Conservation (phyloP, 139 green algal genomes). For the Asterochloris erici region DNA sequence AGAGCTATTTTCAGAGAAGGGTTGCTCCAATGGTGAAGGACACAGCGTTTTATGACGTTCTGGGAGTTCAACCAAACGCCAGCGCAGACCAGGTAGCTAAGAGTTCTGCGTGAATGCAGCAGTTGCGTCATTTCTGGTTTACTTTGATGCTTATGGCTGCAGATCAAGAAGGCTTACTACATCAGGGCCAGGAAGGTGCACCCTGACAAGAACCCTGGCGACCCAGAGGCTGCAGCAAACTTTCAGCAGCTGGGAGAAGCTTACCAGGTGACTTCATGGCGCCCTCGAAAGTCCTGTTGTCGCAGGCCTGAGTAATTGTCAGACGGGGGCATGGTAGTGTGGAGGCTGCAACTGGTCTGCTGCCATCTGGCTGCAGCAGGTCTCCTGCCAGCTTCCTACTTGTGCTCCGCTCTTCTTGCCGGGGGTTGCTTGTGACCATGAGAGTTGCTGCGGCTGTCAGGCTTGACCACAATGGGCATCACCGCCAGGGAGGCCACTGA, state of each 20-base stretch:
- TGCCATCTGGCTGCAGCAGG: not conserved
- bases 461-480: too few relatives aligned
- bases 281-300: not conserved
- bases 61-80: conserved; percentile 59
- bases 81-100: conserved; percentile 25
- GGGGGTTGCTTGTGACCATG: not conserved
- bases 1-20: too few relatives aligned
- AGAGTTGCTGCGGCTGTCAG: not conserved
- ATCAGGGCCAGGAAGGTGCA: conserved; percentile 69
- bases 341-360: not conserved
- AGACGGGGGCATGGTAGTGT: not conserved
- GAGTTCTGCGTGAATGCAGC: too few relatives aligned
- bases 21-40: conserved; percentile 52
- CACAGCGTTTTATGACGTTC: conserved; percentile 57
- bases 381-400: too few relatives aligned
- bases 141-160: too few relatives aligned
- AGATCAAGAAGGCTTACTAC: conserved; percentile 92
- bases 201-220: conserved; percentile 83
- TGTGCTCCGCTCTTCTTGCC: too few relatives aligned
- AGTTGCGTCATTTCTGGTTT: too few relatives aligned
- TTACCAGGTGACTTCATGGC: conserved; percentile 37
- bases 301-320: not conserved
- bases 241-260: conserved; percentile 54
- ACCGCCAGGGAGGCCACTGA: too few relatives aligned
- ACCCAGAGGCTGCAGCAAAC: conserved; percentile 50